Evolutionary conservation across 768 basidiomycete species (phyloP), one percentile per base, ranked within the genome.

Genomic region (Ramaria sp.): DNA sequence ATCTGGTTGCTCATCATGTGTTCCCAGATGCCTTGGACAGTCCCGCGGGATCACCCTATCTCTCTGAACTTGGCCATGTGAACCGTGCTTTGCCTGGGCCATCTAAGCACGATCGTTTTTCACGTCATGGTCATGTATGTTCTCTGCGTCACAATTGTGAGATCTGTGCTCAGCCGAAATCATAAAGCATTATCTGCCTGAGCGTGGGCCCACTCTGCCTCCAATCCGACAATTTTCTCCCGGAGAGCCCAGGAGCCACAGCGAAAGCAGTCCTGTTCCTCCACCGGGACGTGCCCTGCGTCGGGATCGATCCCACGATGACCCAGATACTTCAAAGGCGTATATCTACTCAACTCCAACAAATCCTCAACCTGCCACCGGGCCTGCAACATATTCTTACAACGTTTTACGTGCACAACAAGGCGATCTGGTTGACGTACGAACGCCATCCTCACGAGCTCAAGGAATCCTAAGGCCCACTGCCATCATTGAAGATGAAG

Each of bases 401-500:
- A 57, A 57, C 37, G 55, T 57, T 33, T 38, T 57, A 33, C 45
- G 55, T 13, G 11, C 55, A 10, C 55, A 57, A 41, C 55, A 57
- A 24, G 55, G 55, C n/a, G 55, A 57, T 49, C 46, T 57, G 12
- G 55, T 57, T 10, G 48, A 57, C 33, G 55, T 57, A 1, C 45
- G 55, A 20, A 57, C 55, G 22, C 55, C 55, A 15, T 57, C 55
- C n/a, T 31, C 46, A 17, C 37, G 47, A 19, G 55, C 55, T 19
- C 55, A 57, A 30, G 55, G 55, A 3, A 57, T 57, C 33, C 37
- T 57, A 57, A 15, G 55, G 7, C 55, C 55, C 11, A 57, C 55
- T n/a, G 55, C 55, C 19, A 57, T 57, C 10, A 47, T 57, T 37
- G 55, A 57, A 42, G 55, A 57, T 20, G 55, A 57, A 50, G 55